Evolutionary conservation across 2,329 filamentous ascomycete genomes (phyloP), one percentile per base, ranked within the genome.

Genomic region (Phaeosphaeria sp.): DNA sequence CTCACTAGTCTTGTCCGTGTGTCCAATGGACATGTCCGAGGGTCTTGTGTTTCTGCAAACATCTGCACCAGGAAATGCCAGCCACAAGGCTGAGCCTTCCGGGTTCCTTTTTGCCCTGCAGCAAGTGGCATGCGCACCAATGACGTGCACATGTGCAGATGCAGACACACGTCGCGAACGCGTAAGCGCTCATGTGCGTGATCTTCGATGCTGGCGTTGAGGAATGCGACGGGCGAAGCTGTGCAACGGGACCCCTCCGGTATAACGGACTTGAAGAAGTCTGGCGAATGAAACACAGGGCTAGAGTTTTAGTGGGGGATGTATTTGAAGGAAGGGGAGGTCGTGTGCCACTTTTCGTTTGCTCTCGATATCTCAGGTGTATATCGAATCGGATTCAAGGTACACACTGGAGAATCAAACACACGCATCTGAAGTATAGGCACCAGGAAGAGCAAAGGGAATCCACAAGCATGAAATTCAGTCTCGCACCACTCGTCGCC

Each of bases 241-340:
- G 30, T 27, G 6, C 10, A 17, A 52, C 63, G 60, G 63, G 23
- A 59, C 63, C 63, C 63, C 63, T 62, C 60, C 63, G 60, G 60
- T 53, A 53, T 59, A 52, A 55, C 56, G 46, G 49, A 55, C 23
- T 25, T 43, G n/a, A 47, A 30, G 20, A 52, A 27, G 21, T 42
- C 46, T 36, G 47, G 51, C 54, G 27, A 54, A 55, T 62, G 48
- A 57, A 33, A 39, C 15, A 7, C 6, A 15, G 43, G 60, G 60
- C 53, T 58, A 60, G 60, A 60, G 57, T 41, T 56, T 49, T 59
- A 30, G 36, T 42, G 39, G 25, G 41, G 9, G 17, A 46, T 41
- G 46, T 65, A 63, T 63, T 54, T 65, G 54, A 59, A 55, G 46
- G 13, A 15, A 46, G 44, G 11, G 42, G 39, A 42, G 44, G 52